phyloP scores from a whole-genome alignment of 768 basidiomycete genomes.

The Hysterangium stoloniferum region DNA sequence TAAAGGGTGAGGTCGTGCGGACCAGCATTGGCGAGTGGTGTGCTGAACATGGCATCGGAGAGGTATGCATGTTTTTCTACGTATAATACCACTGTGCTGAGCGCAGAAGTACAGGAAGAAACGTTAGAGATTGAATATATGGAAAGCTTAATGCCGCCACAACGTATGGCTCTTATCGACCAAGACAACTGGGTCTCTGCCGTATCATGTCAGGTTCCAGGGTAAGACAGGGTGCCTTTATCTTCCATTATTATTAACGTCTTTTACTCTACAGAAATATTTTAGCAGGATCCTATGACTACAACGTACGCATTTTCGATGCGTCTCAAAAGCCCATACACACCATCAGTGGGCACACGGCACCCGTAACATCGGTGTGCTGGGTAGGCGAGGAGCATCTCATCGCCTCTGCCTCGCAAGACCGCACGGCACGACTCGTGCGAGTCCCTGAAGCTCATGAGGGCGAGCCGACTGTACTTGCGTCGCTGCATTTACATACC shows the following conservation, averaged over 20 bases:
- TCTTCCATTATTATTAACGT: constrained; percentile 6
- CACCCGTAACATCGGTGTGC: constrained; percentile 61
- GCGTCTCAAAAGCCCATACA: constrained; percentile 52
- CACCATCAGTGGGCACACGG: constrained; percentile 45
- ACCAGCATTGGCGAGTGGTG: constrained; percentile 71
- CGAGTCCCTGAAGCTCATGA: constrained; percentile 26
- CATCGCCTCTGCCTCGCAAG: constrained; percentile 70
- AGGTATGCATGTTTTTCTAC: constrained; percentile 37
- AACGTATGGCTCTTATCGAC: constrained; percentile 68
- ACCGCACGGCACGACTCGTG: constrained; percentile 60
- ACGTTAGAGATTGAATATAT: constrained; percentile 91
- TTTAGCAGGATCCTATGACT: constrained; percentile 77
- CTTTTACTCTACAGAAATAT: constrained; percentile 43
- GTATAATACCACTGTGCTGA: constrained; percentile 4
- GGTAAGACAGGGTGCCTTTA: constrained; percentile 30
- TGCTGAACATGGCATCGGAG: constrained; percentile 56
- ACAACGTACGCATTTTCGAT: constrained; percentile 64
- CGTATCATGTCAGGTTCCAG: constrained; percentile 51
- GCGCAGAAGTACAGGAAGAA: constrained; percentile 52
- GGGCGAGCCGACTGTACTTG: constrained; percentile 36
- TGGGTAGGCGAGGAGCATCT: constrained; percentile 32
- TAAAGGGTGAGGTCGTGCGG: constrained; percentile 74
- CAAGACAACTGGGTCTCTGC: constrained; percentile 95
- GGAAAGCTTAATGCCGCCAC: constrained; percentile 80
- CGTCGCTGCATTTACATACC: constrained; percentile 79